Evolutionary conservation across 2,329 filamentous ascomycete species (phyloP).

Genomic region (Phyllosticta citribraziliensis): DNA sequence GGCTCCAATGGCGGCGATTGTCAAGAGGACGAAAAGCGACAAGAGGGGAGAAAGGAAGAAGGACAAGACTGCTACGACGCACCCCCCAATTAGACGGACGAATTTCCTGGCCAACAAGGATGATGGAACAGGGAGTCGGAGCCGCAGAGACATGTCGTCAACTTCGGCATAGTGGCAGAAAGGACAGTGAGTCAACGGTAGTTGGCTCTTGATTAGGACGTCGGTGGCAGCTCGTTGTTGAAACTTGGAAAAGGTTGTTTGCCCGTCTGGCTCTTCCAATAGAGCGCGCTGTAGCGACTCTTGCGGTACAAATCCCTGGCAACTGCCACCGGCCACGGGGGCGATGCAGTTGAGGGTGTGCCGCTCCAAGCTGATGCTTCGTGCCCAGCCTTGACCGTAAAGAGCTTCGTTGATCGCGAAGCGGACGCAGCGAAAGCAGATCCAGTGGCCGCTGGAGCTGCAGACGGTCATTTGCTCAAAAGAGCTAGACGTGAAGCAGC

Average conservation of each 20-base stretch:
- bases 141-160: slow-evolving; percentile 40
- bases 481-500: slow-evolving; percentile 61
- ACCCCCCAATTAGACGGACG: slow-evolving; percentile 24
- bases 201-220: slow-evolving; percentile 58
- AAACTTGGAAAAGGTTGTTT: slow-evolving; percentile 63
- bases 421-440: slow-evolving; percentile 75
- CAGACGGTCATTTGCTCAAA: slow-evolving; percentile 72
- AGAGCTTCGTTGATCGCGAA: slow-evolving; percentile 76
- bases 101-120: slow-evolving; percentile 20
- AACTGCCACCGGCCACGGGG: slow-evolving; percentile 50
- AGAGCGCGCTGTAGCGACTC: slow-evolving; percentile 66
- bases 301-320: slow-evolving; percentile 61
- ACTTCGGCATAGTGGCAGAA: slow-evolving; percentile 89
- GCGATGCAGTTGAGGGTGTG: slow-evolving; percentile 80
- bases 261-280: slow-evolving; percentile 55
- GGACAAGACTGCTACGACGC: background rate
- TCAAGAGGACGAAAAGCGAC: slow-evolving; percentile 46
- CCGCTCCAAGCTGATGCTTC: slow-evolving; percentile 61
- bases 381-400: slow-evolving; percentile 86
- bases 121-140: background rate
- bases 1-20: slow-evolving; percentile 44
- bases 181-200: slow-evolving; percentile 74
- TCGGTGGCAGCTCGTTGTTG: slow-evolving; percentile 73
- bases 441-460: slow-evolving; percentile 56
- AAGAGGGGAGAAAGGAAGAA: slow-evolving; percentile 25